These are phyloP conservation scores for Candida mesenterica DNA, from an alignment of 1,139 yeast genomes.

Conservation along the genomic window DNA sequence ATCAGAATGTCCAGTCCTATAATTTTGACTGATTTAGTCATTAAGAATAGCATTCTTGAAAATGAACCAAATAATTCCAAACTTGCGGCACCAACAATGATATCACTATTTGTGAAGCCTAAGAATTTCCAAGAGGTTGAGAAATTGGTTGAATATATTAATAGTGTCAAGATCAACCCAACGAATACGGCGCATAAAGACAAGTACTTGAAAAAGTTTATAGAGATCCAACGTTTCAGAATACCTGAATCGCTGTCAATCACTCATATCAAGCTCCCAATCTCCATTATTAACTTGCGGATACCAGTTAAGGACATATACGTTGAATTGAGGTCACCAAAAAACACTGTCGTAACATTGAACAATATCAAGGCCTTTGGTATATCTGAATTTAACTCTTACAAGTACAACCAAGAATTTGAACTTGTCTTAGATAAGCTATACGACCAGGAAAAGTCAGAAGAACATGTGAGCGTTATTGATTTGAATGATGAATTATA, in stretches of 20 bases:
- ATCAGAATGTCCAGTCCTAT: conserved; percentile 33
- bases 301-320: conserved; percentile 37
- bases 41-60: conserved; percentile 20
- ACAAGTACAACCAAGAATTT: conserved; percentile 26
- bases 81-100: conserved; percentile 4
- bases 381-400: conserved; percentile 31
- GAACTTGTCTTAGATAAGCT: conserved; percentile 22
- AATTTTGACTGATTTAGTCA: conserved; percentile 36
- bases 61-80: conserved; percentile 10
- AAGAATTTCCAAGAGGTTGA: conserved; percentile 17
- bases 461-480: neutral
- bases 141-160: conserved; percentile 18
- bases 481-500: conserved; percentile 6
- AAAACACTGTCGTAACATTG: conserved; percentile 22
- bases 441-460: neutral
- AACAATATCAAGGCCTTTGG: conserved; percentile 39
- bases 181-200: conserved; percentile 10
- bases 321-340: conserved; percentile 27
- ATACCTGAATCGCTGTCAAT: conserved; percentile 18
- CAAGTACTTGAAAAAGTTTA: conserved; percentile 32
- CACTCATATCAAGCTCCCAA: conserved; percentile 35
- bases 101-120: conserved; percentile 35
- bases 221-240: conserved; percentile 29
- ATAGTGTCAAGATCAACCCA: conserved; percentile 15
- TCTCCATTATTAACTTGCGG: conserved; percentile 33